These are phyloP conservation scores for Paramecium bursaria DNA, from an alignment of 73 alveolate species.

Conservation along the genomic window DNA sequence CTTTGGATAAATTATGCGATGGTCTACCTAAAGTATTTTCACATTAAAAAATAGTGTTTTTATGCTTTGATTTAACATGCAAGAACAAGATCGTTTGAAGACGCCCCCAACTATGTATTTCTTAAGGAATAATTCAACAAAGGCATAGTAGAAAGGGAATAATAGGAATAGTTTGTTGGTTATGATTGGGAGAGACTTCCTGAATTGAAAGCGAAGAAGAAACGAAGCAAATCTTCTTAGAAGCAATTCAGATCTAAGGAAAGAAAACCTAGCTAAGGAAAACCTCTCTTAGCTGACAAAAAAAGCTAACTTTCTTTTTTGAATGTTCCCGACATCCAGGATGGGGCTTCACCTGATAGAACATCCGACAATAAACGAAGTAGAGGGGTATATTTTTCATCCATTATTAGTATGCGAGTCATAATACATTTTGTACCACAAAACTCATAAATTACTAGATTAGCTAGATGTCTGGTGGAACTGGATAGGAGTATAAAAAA, in stretches of 20 bases:
- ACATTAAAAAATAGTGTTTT: constrained; percentile 62
- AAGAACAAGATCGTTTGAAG: constrained; percentile 78
- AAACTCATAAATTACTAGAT: constrained; percentile 21
- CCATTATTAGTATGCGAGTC: constrained; percentile 26
- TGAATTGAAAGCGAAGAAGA: constrained; percentile 43
- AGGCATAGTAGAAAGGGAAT: constrained; percentile 16
- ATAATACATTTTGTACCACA: constrained; percentile 23
- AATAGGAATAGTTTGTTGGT: not conserved
- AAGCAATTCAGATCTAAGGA: constrained; percentile 4
- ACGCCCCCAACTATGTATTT: constrained; percentile 76
- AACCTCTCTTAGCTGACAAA: constrained; percentile 25
- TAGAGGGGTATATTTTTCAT: constrained; percentile 56
- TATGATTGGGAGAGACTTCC: constrained; percentile 57
- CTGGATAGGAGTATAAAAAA: constrained; percentile 6
- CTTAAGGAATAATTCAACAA: constrained; percentile 34
- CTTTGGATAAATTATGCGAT: constrained; percentile 81
- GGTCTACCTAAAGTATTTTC: constrained; percentile 82
- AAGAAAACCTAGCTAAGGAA: not conserved
- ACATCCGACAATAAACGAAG: constrained; percentile 18
- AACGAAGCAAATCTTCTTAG: not conserved
- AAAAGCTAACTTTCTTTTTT: constrained; percentile 47
- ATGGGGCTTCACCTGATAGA: constrained; percentile 38
- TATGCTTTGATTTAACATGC: constrained; percentile 71
- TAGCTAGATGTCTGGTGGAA: constrained; percentile 18
- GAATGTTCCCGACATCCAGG: constrained; percentile 55